A percentile compares a stretch with the other conserved stretches of the same genome.
phyloP scores from a whole-genome alignment of 2,329 filamentous ascomycete genomes.

The Hypoxylon rubiginosum region DNA sequence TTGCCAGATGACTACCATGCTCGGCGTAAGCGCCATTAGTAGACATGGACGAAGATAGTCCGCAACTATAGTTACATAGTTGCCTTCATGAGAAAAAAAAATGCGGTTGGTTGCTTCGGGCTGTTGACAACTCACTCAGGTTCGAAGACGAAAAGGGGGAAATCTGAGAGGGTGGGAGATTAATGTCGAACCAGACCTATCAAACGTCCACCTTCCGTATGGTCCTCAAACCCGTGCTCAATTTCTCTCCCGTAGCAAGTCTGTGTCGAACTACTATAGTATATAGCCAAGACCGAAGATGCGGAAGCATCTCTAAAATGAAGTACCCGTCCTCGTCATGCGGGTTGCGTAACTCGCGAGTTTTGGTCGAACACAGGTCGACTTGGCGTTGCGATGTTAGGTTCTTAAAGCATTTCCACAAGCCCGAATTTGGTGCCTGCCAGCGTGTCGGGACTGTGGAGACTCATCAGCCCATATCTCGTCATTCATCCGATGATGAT shows the following conservation, averaged over 20 bases:
- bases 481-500: slow-evolving; percentile 20
- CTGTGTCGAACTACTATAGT: not conserved
- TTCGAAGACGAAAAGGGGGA: not conserved
- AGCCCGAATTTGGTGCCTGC: not conserved
- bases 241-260: not conserved
- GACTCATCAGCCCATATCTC: slow-evolving; percentile 16
- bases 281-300: not conserved
- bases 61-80: not conserved
- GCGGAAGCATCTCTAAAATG: not conserved
- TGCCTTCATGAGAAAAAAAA: not conserved
- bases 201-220: not conserved
- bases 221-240: not conserved
- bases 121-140: not conserved
- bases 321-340: not conserved
- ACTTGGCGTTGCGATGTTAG: not conserved
- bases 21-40: not conserved
- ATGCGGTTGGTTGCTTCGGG: not conserved
- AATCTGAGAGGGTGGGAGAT: not conserved
- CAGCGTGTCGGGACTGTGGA: slow-evolving; percentile 15
- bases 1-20: not conserved
- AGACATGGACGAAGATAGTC: not conserved
- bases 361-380: not conserved
- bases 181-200: not conserved
- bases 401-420: not conserved
- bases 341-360: not conserved